phyloP scores from a whole-genome alignment of 306 rosid species.

The Urtica urens region DNA sequence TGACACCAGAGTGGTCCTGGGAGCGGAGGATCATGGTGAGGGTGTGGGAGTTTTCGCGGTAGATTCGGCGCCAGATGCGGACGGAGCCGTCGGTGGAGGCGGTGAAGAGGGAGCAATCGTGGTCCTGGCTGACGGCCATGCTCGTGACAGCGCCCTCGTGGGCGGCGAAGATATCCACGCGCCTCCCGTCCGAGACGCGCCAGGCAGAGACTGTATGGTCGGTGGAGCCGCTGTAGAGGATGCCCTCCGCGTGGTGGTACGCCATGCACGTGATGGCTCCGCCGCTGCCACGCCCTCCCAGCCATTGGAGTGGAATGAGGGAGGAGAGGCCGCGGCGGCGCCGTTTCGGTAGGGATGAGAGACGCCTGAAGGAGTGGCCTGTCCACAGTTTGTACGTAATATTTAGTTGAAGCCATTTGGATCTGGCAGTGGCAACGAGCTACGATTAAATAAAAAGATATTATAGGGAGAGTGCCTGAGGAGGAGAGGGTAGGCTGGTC shows the following conservation, averaged over 20 bases:
- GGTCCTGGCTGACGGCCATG: slow-evolving; percentile 56
- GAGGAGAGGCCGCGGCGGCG: slow-evolving; percentile 23
- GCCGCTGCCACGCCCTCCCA: slow-evolving; percentile 20
- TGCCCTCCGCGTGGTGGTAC: slow-evolving; percentile 56
- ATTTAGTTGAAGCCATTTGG: too few relatives aligned
- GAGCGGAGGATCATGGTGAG: slow-evolving; percentile 49
- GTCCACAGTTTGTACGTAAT: too few relatives aligned
- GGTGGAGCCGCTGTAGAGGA: slow-evolving; percentile 52
- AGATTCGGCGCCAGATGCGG: slow-evolving; percentile 63
- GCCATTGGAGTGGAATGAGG: slow-evolving; percentile 8
- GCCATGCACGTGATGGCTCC: slow-evolving; percentile 54
- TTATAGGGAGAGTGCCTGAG: too few relatives aligned
- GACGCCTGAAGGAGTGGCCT: slow-evolving; percentile 36
- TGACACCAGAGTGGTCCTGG: slow-evolving; percentile 46
- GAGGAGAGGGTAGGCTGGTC: too few relatives aligned
- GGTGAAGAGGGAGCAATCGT: slow-evolving; percentile 63
- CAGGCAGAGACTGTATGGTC: slow-evolving; percentile 56
- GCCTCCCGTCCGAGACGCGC: slow-evolving; percentile 33
- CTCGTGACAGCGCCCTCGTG: slow-evolving; percentile 45
- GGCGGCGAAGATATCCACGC: slow-evolving; percentile 47
- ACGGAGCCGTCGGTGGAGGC: slow-evolving; percentile 65
- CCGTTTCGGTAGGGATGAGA: slow-evolving; percentile 37
- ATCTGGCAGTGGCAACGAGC: too few relatives aligned
- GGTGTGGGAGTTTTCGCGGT: slow-evolving; percentile 58
- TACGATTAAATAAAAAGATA: too few relatives aligned